Evolutionary conservation across 345 rosid genomes (phyloP).

Genomic region (Litchi chinensis): DNA sequence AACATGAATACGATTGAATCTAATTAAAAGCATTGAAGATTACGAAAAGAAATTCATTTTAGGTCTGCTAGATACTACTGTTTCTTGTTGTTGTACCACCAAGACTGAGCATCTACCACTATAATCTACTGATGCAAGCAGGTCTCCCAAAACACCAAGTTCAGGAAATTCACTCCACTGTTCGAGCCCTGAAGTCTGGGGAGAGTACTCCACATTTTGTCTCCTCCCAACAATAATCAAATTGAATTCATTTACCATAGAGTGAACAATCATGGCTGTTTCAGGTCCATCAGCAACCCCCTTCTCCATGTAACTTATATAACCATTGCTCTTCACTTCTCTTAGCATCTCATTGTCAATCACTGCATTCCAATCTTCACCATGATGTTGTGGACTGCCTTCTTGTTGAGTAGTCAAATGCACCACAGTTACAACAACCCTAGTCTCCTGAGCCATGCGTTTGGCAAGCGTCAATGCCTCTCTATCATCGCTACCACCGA

Average conservation of each 20-base stretch:
- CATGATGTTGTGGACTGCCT: not conserved
- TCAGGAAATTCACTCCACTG: conserved; percentile 74
- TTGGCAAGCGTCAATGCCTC: conserved; percentile 55
- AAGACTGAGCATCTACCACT: conserved; percentile 43
- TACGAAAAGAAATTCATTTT: not conserved
- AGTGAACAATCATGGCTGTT: conserved; percentile 34
- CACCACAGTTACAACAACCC: conserved; percentile 34
- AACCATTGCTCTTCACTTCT: conserved; percentile 25
- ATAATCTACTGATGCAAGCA: conserved; percentile 60
- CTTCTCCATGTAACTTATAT: conserved; percentile 29
- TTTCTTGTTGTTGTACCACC: conserved; percentile 59
- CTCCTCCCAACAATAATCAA: conserved; percentile 61
- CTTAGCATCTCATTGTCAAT: conserved; percentile 37
- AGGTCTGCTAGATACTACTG: not conserved
- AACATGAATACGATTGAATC: too few relatives aligned
- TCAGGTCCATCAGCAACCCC: conserved; percentile 42
- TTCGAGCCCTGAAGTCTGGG: conserved; percentile 44
- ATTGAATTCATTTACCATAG: conserved; percentile 35
- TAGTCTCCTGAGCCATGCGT: conserved; percentile 42
- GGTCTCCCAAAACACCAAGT: conserved; percentile 66
- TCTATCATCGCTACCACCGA: conserved; percentile 66
- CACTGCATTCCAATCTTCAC: conserved; percentile 35
- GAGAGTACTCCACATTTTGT: conserved; percentile 18
- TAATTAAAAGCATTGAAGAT: not conserved
- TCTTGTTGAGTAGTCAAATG: conserved; percentile 23